Conservation (phyloP, 805 yeast species). For the Lipomyces anomalus region DNA sequence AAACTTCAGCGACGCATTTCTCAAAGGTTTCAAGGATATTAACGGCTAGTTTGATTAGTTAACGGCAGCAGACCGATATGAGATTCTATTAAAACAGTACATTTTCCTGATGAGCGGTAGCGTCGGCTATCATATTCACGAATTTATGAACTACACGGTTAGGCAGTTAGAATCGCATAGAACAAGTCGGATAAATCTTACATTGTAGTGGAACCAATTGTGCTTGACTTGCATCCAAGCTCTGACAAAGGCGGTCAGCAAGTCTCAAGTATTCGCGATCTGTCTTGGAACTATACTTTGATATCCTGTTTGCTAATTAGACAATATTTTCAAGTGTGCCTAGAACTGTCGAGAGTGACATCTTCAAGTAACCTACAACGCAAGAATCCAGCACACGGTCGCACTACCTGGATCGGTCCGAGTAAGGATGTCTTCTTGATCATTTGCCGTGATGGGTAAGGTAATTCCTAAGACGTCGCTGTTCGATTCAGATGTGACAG, state of each 20-base stretch:
- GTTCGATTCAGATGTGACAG: not conserved
- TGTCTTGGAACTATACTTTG: not conserved
- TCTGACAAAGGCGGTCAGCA: constrained; percentile 1
- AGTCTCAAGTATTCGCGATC: not conserved
- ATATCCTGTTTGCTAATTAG: not conserved
- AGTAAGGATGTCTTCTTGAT: constrained; percentile 7
- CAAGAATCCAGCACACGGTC: constrained; percentile 17
- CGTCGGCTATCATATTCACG: constrained; percentile 1
- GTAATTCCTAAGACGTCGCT: not conserved
- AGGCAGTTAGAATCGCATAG: not conserved
- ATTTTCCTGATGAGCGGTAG: constrained; percentile 2
- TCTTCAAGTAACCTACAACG: constrained; percentile 8
- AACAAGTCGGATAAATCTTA: not conserved
- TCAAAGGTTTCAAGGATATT: constrained; percentile 1
- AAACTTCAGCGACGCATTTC: constrained; percentile 11
- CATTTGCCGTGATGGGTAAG: not conserved
- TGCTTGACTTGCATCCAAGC: constrained; percentile 8
- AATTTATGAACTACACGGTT: constrained; percentile 4
- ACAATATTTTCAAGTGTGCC: not conserved
- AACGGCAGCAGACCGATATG: not conserved
- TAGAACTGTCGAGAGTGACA: not conserved
- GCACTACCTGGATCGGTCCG: constrained; percentile 8
- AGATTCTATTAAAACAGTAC: constrained; percentile 1
- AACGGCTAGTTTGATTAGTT: not conserved
- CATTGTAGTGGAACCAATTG: constrained; percentile 9